Base-by-base conservation (phyloP, 2,329 filamentous ascomycete species). In the Hypoxylon sp. region DNA sequence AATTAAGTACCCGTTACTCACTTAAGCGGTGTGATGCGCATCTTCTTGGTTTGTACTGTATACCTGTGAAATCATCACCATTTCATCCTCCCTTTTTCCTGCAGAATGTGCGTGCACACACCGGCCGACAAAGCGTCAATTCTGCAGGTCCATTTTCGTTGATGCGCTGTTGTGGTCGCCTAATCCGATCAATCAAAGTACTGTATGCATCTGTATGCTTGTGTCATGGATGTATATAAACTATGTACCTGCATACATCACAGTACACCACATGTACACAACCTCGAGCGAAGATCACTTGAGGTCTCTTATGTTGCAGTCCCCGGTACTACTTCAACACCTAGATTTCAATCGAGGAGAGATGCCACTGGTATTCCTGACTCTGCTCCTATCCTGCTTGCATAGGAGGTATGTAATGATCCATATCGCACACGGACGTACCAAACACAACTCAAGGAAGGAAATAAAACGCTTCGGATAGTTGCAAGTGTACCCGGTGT, bases 191-290 rank as follows among this genome's bases (percentile, higher is more conserved):
- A 66, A 70, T 68, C 59, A 68, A 48, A 67, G 34, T 28, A 57
- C 34, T 19, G 21, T 62, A 43, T 49, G 52, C 52, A 50, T 10
- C 36, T 65, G 58, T 55, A 62, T 7, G 58, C 48, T 62, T 68
- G 61, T 65, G 55, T 52, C 62, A 66, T 60, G 32, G 36, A 58
- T 50, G 51, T 63, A 45, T 51, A 21, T 11, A 30, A 48, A 30
- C 19, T 21, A 63, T 48, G 68, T 68, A 68, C 68, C 65, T 68
- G 68, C 68, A 70, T 70, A 65, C 50, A 60, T 60, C 45, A 53
- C 6, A 46, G 23, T 70, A 58, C 53, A 17, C 43, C 41, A 46
- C 23, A 46, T 46, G n/a, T 50, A 51, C 14, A 21, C 32, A 30
- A 34, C 23, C 5, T 23, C 23, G 5, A 23, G 23, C 23, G 2